Evolutionary conservation across 148 eudicot species (phyloP).

Genomic region (Amaranthus palmeri): DNA sequence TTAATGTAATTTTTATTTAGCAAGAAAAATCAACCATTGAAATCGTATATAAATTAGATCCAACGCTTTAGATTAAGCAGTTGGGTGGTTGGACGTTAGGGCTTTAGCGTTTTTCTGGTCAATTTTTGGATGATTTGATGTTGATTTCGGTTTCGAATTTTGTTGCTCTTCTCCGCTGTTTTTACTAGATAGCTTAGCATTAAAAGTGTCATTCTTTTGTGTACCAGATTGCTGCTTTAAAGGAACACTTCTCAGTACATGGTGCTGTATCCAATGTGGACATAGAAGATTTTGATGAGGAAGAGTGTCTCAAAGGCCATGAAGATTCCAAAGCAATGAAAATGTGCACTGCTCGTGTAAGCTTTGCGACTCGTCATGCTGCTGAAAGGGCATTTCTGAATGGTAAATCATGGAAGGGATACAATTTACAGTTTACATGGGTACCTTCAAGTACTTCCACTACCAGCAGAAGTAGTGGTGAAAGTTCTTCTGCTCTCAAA

Average conservation of each 20-base stretch:
- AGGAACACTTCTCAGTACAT: slow-evolving; percentile 59
- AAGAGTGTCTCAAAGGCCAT: slow-evolving; percentile 21
- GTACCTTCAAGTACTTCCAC: slow-evolving; percentile 33
- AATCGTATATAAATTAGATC: too few species aligned
- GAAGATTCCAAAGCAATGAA: slow-evolving; percentile 31
- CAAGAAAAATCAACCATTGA: too few species aligned
- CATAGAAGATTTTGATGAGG: slow-evolving; percentile 43
- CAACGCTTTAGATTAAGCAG: too few species aligned
- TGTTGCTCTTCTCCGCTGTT: not conserved
- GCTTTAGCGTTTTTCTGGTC: too few species aligned
- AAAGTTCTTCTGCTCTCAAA: slow-evolving; percentile 42
- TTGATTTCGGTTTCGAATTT: not conserved
- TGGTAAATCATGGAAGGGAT: slow-evolving; percentile 71
- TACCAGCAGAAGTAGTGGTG: slow-evolving; percentile 36
- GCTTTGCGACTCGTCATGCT: slow-evolving; percentile 56
- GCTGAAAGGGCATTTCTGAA: slow-evolving; percentile 76
- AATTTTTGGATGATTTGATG: too few species aligned
- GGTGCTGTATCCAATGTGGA: slow-evolving; percentile 60
- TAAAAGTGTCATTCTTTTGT: slow-evolving; percentile 4
- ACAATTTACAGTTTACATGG: slow-evolving; percentile 64
- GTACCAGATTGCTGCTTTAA: slow-evolving; percentile 56
- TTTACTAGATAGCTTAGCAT: not conserved
- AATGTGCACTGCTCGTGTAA: slow-evolving; percentile 46
- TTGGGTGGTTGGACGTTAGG: too few species aligned
- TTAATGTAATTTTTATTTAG: too few species aligned